A percentile compares a stretch with the other conserved stretches of the same genome.
These are phyloP conservation scores for Macaranga tanarius DNA, from an alignment of 441 rosid genomes.

Conservation along the genomic window DNA sequence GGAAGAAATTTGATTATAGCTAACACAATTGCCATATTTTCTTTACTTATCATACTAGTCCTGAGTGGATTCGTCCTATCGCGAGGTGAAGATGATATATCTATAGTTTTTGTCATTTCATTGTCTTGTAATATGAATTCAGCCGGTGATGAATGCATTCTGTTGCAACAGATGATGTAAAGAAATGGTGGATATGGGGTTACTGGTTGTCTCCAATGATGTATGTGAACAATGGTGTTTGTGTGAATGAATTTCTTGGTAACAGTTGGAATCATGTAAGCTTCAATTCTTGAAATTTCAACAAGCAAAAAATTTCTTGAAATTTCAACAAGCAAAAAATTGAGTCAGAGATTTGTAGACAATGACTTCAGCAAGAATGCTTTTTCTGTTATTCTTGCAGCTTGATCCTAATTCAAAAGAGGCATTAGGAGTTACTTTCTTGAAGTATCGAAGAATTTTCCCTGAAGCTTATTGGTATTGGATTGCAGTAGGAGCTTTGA, in stretches of 20 bases:
- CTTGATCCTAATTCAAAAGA: constrained; percentile 51
- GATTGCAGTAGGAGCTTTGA: constrained; percentile 68
- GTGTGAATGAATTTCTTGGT: constrained; percentile 66
- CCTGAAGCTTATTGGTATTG: constrained; percentile 79
- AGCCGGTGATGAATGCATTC: constrained; percentile 13
- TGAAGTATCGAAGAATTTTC: constrained; percentile 65
- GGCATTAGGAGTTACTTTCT: constrained; percentile 61
- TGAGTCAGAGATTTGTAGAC: not conserved
- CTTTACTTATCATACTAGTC: constrained; percentile 41
- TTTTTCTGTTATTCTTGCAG: constrained; percentile 31
- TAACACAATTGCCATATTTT: constrained; percentile 53
- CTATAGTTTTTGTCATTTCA: not conserved
- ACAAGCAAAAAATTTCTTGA: constrained; percentile 3
- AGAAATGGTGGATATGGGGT: constrained; percentile 76
- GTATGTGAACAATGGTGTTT: constrained; percentile 59
- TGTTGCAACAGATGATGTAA: constrained; percentile 45
- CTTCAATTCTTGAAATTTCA: not conserved
- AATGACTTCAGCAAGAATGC: not conserved
- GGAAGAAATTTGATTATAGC: constrained; percentile 71
- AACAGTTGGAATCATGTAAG: constrained; percentile 62
- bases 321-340: not conserved
- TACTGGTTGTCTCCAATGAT: constrained; percentile 72
- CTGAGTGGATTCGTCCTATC: constrained; percentile 66
- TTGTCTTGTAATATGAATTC: not conserved
- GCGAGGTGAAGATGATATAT: constrained; percentile 37